These are phyloP conservation scores for Lasiodiplodia theobromae DNA, from an alignment of 2,329 filamentous ascomycete species.

Conservation along the genomic window DNA sequence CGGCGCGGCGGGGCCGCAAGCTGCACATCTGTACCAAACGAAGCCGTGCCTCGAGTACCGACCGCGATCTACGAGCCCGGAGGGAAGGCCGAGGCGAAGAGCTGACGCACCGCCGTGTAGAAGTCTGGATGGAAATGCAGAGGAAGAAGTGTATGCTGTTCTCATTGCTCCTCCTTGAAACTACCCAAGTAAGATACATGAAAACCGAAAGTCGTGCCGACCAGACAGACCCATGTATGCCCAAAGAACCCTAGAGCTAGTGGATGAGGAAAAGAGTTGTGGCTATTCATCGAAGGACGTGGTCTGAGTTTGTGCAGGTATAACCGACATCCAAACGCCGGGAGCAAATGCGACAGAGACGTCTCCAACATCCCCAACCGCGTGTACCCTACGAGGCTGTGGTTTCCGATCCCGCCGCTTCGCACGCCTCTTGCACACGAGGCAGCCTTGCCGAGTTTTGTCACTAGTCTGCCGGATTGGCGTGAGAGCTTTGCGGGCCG, in stretches of 20 bases:
- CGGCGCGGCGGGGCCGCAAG: conserved; percentile 13
- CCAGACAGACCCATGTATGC: conserved; percentile 15
- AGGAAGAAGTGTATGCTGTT: conserved; percentile 16
- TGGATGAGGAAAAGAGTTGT: conserved; percentile 10
- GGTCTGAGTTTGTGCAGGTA: conserved; percentile 4
- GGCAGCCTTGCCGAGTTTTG: conserved; percentile 13
- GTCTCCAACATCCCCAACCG: conserved; percentile 19
- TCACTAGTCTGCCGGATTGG: conserved; percentile 22
- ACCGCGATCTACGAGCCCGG: conserved; percentile 14
- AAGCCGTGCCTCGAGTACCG: conserved; percentile 14
- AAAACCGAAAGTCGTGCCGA: conserved; percentile 23
- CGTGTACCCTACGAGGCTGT: conserved; percentile 17
- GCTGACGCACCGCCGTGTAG: conserved; percentile 6
- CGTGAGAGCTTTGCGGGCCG: conserved; percentile 25
- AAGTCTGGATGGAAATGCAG: not conserved
- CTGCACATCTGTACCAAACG: conserved; percentile 11
- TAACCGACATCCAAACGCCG: conserved; percentile 17
- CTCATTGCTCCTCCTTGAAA: conserved; percentile 23
- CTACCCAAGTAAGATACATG: conserved; percentile 28
- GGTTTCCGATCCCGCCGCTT: conserved; percentile 18
- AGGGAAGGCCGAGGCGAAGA: conserved; percentile 13
- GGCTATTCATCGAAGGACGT: conserved; percentile 1
- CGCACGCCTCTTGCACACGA: conserved; percentile 20
- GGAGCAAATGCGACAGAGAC: conserved; percentile 16
- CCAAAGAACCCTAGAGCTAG: conserved; percentile 23